phyloP scores from a whole-genome alignment of 129 eudicot genomes.

The Dittrichia graveolens region DNA sequence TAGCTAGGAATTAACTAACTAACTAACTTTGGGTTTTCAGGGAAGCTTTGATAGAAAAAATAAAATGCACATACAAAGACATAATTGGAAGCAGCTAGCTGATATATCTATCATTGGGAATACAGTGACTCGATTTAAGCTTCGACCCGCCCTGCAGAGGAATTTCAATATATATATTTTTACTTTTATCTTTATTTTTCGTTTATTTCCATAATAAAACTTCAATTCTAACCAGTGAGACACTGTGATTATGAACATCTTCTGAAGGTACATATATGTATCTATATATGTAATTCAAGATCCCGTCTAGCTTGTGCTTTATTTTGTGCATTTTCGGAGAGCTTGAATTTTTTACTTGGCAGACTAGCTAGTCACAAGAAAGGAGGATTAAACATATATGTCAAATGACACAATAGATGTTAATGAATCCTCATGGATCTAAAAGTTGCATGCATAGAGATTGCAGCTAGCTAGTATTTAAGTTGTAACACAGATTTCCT shows the following conservation, averaged over 20 bases:
- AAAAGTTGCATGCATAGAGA: no score
- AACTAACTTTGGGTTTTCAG: conserved; percentile 42
- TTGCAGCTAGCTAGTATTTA: no score
- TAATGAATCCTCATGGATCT: no score
- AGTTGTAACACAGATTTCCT: no score
- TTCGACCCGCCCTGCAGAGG: conserved; percentile 15
- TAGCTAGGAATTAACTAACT: no score
- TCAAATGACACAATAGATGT: no score
- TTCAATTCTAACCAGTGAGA: conserved; percentile 27
- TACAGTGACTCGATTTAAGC: conserved; percentile 15
- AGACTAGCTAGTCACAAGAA: background rate
- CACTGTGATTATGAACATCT: conserved; percentile 32
- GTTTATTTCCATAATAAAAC: conserved; percentile 21
- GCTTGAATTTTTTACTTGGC: background rate
- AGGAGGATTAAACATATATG: no score
- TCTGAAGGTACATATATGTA: conserved; percentile 12
- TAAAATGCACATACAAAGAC: conserved; percentile 65
- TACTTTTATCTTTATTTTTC: background rate
- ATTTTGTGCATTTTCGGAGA: conserved; percentile 6
- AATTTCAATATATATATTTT: background rate
- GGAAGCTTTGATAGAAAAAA: conserved; percentile 72
- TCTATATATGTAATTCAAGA: conserved; percentile 28
- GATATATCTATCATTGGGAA: background rate
- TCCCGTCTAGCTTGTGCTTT: conserved; percentile 1
- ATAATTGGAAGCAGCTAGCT: conserved; percentile 72